Evolutionary conservation across 108 stramenopile genomes (phyloP), one percentile per base, ranked within the genome.

Genomic region (Skeletonema costatum): DNA sequence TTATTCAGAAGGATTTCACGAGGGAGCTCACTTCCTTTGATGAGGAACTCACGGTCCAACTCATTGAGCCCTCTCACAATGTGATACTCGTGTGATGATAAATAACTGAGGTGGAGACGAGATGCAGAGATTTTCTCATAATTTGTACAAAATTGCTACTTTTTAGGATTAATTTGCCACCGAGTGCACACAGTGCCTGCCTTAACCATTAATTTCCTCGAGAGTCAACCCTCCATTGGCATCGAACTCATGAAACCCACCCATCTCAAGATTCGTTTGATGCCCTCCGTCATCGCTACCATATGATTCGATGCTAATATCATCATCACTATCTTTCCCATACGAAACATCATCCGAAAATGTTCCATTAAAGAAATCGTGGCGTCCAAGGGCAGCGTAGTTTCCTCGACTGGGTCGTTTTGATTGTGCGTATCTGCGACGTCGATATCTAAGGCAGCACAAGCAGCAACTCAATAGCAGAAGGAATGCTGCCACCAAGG

Each of bases 331-430:
- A 32, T 80, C 69, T 12, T 63, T 73, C 31, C 64, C 50, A 33
- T 68, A 74, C 3, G 80, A 80, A 32, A 74, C 68, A 65, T 80
- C 80, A 69, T 80, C 80, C 25, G 80, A 80, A 44, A 80, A 80
- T 30, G 79, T 80, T 9, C 79, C 79, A 32, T 80, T 69, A 60
- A 80, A 80, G 42, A 80, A 80, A 51, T 80, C 80, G 30, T 80
- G 61, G 1, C 51, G 48, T 8, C 80, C 80, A 14, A 80, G 50
- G 8, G 70, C 80, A 38, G 80, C 68, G 62, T 80, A 80, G 30
- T 74, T 69, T 5, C 66, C 72, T 61, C 71, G 19, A 50, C 44
- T 50, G 4, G 17, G 50, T 51, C 17, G 50, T 5, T 42, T 50
- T 25, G 58, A 53, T 16, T 19, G 39, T 62, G 31, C 32, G 13